A percentile compares a stretch with the other conserved stretches of the same genome.
Evolutionary conservation across 306 rosid species (phyloP).

Genomic region (Senna siamea): DNA sequence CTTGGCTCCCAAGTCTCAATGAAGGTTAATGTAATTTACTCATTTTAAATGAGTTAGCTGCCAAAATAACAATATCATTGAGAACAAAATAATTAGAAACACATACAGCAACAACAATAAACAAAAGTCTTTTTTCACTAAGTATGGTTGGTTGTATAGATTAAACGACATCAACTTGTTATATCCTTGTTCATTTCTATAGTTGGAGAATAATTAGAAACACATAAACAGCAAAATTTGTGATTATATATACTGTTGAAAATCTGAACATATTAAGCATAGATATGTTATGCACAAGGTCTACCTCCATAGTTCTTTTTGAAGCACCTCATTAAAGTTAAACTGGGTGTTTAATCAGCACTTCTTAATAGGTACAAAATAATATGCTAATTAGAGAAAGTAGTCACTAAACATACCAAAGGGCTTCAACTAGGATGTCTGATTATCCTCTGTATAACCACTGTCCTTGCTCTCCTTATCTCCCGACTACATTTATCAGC

Average conservation of each 20-base stretch:
- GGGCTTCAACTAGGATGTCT: constrained; percentile 40
- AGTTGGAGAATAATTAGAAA: too few species aligned
- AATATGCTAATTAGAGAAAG: constrained; percentile 28
- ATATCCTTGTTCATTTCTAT: too few species aligned
- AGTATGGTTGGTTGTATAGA: too few species aligned
- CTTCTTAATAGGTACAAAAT: constrained; percentile 15
- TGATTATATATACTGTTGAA: not conserved
- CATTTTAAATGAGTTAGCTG: not conserved
- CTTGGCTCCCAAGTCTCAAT: too few species aligned
- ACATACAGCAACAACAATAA: too few species aligned
- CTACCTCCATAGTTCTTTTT: constrained; percentile 26
- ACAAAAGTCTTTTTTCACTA: too few species aligned
- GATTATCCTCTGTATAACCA: constrained; percentile 64
- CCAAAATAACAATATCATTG: constrained; percentile 18
- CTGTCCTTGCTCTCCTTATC: constrained; percentile 70
- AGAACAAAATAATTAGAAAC: not conserved
- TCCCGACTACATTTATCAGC: constrained; percentile 66
- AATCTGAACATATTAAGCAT: constrained; percentile 9
- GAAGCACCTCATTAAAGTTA: not conserved
- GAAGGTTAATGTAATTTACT: too few species aligned
- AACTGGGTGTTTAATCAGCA: constrained; percentile 36
- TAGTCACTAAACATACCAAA: constrained; percentile 38
- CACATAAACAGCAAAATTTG: constrained; percentile 29
- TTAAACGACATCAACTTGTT: too few species aligned
- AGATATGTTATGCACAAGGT: constrained; percentile 36